These are phyloP conservation scores for Pseudogymnoascus sp. DNA, from an alignment of 2,329 filamentous ascomycete species.

Conservation along the genomic window DNA sequence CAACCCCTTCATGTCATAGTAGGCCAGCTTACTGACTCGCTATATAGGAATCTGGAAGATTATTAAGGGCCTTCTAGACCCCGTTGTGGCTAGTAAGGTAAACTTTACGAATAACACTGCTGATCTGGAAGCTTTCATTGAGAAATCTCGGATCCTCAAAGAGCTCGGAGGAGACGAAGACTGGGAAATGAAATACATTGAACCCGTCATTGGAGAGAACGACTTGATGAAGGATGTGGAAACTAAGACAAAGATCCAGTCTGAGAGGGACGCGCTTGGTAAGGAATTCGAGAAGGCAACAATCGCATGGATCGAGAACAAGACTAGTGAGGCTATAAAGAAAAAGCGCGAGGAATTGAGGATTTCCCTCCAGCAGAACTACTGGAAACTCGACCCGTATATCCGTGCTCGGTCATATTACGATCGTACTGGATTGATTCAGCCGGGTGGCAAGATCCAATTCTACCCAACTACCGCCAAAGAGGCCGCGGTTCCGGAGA, in stretches of 20 bases:
- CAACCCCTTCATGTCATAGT: slow-evolving; percentile 9
- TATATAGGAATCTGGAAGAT: slow-evolving; percentile 81
- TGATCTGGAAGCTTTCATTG: slow-evolving; percentile 72
- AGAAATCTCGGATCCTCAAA: slow-evolving; percentile 60
- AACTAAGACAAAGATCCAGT: slow-evolving; percentile 55
- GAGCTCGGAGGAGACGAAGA: slow-evolving; percentile 82
- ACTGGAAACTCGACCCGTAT: slow-evolving; percentile 87
- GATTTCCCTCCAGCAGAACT: slow-evolving; percentile 58
- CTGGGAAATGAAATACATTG: slow-evolving; percentile 75
- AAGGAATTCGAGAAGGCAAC: slow-evolving; percentile 68
- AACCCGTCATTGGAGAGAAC: slow-evolving; percentile 71
- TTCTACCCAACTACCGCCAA: slow-evolving; percentile 49
- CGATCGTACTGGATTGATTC: slow-evolving; percentile 69
- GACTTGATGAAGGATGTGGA: slow-evolving; percentile 57
- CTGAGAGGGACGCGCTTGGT: slow-evolving; percentile 56
- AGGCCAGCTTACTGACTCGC: not conserved
- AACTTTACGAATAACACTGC: slow-evolving; percentile 79
- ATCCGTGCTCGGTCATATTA: slow-evolving; percentile 75
- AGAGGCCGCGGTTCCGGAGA: slow-evolving; percentile 10
- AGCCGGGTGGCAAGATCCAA: slow-evolving; percentile 56
- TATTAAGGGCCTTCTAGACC: slow-evolving; percentile 92
- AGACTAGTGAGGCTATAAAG: slow-evolving; percentile 39
- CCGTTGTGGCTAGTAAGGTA: slow-evolving; percentile 88
- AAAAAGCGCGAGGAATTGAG: slow-evolving; percentile 54
- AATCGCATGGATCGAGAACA: slow-evolving; percentile 60